Conservation (phyloP, 2,329 filamentous ascomycete genomes). For the Penicillium sp. region DNA sequence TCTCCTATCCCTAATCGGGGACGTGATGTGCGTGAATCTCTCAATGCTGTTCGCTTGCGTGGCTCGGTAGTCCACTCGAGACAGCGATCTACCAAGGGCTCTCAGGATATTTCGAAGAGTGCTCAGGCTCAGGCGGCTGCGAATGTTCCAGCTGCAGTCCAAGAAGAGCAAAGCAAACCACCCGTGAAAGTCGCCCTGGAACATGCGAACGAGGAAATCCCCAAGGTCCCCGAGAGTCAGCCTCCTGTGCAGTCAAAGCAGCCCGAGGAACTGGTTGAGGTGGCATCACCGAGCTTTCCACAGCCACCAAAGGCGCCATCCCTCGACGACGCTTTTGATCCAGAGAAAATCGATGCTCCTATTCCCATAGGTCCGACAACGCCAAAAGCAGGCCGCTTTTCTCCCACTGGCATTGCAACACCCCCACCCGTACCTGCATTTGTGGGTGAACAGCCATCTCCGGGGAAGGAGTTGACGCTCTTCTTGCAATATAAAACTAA, state of each 20-base stretch:
- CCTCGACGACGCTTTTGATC: conserved; percentile 37
- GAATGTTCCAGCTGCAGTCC: conserved; percentile 63
- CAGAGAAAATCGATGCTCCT: conserved; percentile 25
- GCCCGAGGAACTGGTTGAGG: conserved; percentile 41
- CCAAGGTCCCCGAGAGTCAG: conserved; percentile 7
- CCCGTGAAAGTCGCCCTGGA: conserved; percentile 31
- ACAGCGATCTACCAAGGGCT: conserved; percentile 50
- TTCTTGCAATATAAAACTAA: conserved; percentile 96
- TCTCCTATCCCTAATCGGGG: conserved; percentile 71
- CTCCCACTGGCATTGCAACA: conserved; percentile 26
- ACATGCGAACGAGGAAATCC: conserved; percentile 17
- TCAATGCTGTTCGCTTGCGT: conserved; percentile 66
- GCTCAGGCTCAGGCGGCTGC: conserved; percentile 41
- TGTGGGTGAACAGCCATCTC: conserved; percentile 60
- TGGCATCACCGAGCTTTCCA: conserved; percentile 59
- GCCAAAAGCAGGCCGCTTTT: conserved; percentile 23
- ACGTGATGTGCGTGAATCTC: conserved; percentile 71
- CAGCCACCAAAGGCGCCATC: conserved; percentile 35
- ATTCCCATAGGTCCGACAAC: conserved; percentile 25
- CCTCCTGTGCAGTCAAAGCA: conserved; percentile 45
- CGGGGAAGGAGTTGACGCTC: conserved; percentile 83
- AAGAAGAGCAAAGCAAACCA: conserved; percentile 38
- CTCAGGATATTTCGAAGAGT: conserved; percentile 57
- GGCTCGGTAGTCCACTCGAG: conserved; percentile 55
- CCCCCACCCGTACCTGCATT: conserved; percentile 54